phyloP scores from a whole-genome alignment of 257 asterid genomes.

The Phtheirospermum japonicum region DNA sequence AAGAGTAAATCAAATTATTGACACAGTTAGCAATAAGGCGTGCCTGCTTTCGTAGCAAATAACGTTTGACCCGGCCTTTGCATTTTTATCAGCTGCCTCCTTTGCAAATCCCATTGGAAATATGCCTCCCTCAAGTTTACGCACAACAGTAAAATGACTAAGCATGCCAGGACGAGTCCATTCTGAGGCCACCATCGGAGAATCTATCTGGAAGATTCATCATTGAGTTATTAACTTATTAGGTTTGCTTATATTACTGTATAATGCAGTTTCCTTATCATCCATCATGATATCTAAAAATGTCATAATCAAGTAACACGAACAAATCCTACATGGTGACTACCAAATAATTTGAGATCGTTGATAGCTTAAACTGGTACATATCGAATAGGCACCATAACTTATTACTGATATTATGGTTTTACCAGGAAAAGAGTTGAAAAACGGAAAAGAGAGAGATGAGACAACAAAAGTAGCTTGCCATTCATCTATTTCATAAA shows the following conservation, averaged over 20 bases:
- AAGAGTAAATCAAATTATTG: slow-evolving; percentile 9
- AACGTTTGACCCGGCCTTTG: slow-evolving; percentile 75
- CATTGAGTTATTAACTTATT: slow-evolving; percentile 35
- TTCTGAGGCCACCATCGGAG: slow-evolving; percentile 83
- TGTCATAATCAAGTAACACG: slow-evolving; percentile 1
- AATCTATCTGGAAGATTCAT: slow-evolving; percentile 71
- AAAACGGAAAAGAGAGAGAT: not conserved
- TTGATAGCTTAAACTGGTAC: slow-evolving; percentile 18
- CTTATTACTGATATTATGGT: slow-evolving; percentile 17
- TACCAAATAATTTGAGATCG: slow-evolving; percentile 12
- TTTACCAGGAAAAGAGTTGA: slow-evolving; percentile 1
- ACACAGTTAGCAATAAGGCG: slow-evolving; percentile 27
- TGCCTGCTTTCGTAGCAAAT: slow-evolving; percentile 78
- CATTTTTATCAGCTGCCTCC: slow-evolving; percentile 76
- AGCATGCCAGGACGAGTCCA: slow-evolving; percentile 75
- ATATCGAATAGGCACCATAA: slow-evolving; percentile 20
- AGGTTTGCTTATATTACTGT: slow-evolving; percentile 19
- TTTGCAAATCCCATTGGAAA: slow-evolving; percentile 86
- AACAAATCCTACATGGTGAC: too few species aligned
- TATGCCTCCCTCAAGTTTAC: slow-evolving; percentile 90
- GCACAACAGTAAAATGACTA: slow-evolving; percentile 82
- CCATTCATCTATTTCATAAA: too few species aligned
- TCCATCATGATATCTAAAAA: slow-evolving; percentile 20
- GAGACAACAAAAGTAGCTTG: slow-evolving; percentile 2
- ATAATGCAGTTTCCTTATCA: slow-evolving; percentile 22